Percentiles rank a stretch among this genome's conserved stretches.
phyloP scores from a whole-genome alignment of 2,329 filamentous ascomycete species.

The Claviceps sp. region DNA sequence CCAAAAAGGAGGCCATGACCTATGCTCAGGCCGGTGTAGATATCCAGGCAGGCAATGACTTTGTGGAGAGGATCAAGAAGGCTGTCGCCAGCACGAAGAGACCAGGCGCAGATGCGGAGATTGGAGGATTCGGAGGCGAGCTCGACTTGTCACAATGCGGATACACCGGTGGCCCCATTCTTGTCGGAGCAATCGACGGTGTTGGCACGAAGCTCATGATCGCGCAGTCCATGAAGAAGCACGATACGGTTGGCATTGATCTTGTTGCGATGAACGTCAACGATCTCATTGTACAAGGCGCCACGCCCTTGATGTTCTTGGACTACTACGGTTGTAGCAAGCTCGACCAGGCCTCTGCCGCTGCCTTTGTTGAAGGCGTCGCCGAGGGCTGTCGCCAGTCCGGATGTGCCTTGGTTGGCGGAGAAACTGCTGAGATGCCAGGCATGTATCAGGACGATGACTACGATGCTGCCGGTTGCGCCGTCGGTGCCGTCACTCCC shows the following conservation, averaged over 20 bases:
- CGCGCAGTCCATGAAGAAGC: slow-evolving; percentile 77
- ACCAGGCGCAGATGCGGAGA: slow-evolving; percentile 79
- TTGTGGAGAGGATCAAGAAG: slow-evolving; percentile 83
- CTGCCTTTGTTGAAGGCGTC: slow-evolving; percentile 82
- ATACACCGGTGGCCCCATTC: slow-evolving; percentile 59
- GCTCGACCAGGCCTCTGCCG: slow-evolving; percentile 63
- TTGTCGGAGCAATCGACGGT: slow-evolving; percentile 92
- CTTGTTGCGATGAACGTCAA: slow-evolving; percentile 99
- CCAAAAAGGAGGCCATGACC: slow-evolving; percentile 49
- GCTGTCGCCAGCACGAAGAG: slow-evolving; percentile 76
- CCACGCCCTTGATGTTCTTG: slow-evolving; percentile 88
- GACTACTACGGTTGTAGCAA: slow-evolving; percentile 95
- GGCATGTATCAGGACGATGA: slow-evolving; percentile 81
- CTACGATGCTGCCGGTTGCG: slow-evolving; percentile 86
- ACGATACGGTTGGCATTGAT: slow-evolving; percentile 91
- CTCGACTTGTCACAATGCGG: slow-evolving; percentile 51
- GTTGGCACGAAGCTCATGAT: slow-evolving; percentile 96
- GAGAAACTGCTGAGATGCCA: slow-evolving; percentile 97
- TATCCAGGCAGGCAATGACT: slow-evolving; percentile 85
- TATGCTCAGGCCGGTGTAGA: slow-evolving; percentile 90
- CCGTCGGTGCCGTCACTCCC: slow-evolving; percentile 66
- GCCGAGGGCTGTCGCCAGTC: slow-evolving; percentile 75
- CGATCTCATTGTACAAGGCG: slow-evolving; percentile 90
- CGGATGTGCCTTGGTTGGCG: slow-evolving; percentile 83
- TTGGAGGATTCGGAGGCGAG: slow-evolving; percentile 82